Evolutionary conservation across 441 rosid genomes (phyloP), one percentile per base, ranked within the genome.

Genomic region (Euphorbia schlechtendalii): DNA sequence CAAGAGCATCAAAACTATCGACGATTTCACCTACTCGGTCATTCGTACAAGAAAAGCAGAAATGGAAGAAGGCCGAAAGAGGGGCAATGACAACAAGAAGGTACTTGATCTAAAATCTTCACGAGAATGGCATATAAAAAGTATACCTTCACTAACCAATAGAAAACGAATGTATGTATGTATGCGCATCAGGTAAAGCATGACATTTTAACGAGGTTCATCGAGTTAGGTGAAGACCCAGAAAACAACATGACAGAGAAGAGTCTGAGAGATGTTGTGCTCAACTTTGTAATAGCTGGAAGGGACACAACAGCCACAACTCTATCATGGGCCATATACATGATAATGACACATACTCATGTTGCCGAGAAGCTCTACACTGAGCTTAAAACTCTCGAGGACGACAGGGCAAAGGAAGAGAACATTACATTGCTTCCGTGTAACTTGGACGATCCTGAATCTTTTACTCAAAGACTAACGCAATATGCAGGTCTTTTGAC

Each of bases 271-370:
- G 97, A 93, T 74, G 79, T 90, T 24, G 89, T 93, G 56, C 87
- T 93, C 12, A 90, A 93, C 82, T 93, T 90, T 73, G 96, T 90
- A 30, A 88, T 90, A 0, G 97, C 97, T 28, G 97, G 99, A 17
- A 74, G 99, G 52, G 99, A 93, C 77, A 93, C 99, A 10, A 90
- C 99, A 22, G 97, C 97, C 21, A 83, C 97, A 66, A 93, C 99
- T 76, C 90, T 93, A 40, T 86, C 93, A 30, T 88, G 99, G 99
- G 95, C 90, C 3, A 73, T 87, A 54, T 88, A 87, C 83, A 83
- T 85, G 96, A 71, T 86, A 71, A 82, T 88, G 90, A 78, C 71
- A 46, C 77, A 88, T 70, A 69, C 60, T 1, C 52, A 83, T 63
- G 87, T 84, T 20, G 96, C 97, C 14, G 77, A 84, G 61, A 88